Conservation (phyloP, 495 filamentous ascomycete genomes). For the Neurospora africana region DNA sequence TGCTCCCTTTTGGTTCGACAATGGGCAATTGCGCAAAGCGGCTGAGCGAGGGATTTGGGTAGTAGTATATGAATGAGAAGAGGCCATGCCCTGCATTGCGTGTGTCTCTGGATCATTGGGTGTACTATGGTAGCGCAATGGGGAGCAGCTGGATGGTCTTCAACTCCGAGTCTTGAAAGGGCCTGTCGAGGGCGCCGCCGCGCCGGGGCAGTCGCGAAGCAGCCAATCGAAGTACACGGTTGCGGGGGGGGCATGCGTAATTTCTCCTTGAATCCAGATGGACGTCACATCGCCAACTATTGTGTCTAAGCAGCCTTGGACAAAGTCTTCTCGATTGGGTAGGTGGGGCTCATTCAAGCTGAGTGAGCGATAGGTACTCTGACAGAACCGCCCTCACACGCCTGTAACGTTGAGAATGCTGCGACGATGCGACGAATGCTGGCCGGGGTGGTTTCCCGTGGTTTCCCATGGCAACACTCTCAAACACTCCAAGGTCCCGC, state of each 20-base stretch:
- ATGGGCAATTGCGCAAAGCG: neutral
- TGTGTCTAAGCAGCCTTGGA: neutral
- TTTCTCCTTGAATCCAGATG: slow-evolving; percentile 1
- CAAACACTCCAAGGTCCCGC: neutral
- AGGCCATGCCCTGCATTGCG: neutral
- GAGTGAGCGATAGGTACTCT: neutral
- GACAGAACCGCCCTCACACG: neutral
- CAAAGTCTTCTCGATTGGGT: slow-evolving; percentile 2
- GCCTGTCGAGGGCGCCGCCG: neutral
- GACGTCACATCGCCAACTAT: neutral
- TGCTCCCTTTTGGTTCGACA: neutral
- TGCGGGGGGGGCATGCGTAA: neutral
- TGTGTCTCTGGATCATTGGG: neutral
- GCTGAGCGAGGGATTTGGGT: neutral
- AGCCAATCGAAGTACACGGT: slow-evolving; percentile 6
- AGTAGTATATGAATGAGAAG: neutral
- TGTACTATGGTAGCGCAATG: neutral
- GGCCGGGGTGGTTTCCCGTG: neutral
- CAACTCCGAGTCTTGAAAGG: neutral
- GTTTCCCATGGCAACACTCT: neutral
- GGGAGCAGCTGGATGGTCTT: neutral
- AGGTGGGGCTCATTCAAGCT: slow-evolving; percentile 6
- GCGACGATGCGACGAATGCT: neutral
- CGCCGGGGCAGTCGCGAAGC: neutral
- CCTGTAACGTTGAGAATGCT: neutral